Base-by-base conservation (phyloP, 805 yeast genomes). In the Wickerhamomyces xylosicus region DNA sequence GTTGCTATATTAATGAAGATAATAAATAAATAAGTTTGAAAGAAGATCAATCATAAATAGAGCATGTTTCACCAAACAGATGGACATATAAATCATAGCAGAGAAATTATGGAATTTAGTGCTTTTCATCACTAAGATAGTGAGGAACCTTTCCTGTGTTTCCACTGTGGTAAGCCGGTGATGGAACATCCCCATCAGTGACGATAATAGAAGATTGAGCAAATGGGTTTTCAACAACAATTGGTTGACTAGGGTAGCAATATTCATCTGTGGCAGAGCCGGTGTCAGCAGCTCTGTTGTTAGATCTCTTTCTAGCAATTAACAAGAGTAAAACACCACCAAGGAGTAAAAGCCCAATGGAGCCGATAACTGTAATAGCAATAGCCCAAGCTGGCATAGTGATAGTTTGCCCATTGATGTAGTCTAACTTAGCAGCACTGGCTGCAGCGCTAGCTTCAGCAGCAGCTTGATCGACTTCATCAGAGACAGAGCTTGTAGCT, bases 391-490 rank as follows among this genome's bases (percentile, higher is more conserved):
- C 9, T 9, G 29, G 29, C 29, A 25, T 25, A 13, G 14, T 13
- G 14, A 25, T 25, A 5, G 14, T 25, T 25, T 25, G 29, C 9
- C 29, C 14, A 13, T 25, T 25, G n/a, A 25, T n/a, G 14, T 25
- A 25, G 4, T 11, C 9, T 10, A 33, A 20, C 16, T 16, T 44
- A 45, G 21, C 6, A 38, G 7, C 46, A 41, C 19, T 20, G 29
- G 2, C 43, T 37, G 27, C 34, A 34, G 6, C 34, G 31, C 11
- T 44, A 44, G 17, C 36, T 34, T 5, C 50, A 47, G 19, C 42
- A 37, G 14, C 46, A 37, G 15, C 44, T 37, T 25, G 48, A 41
- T 15, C 41, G 32, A 28, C 33, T 19, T 9, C 48, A 44, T 25
- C 47, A 40, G 9, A 38, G 31, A n/a, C 45, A 11, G 14, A 10